Conservation (phyloP, 371 early-diverging fungal species). For the Apophysomyces trapeziformis region DNA sequence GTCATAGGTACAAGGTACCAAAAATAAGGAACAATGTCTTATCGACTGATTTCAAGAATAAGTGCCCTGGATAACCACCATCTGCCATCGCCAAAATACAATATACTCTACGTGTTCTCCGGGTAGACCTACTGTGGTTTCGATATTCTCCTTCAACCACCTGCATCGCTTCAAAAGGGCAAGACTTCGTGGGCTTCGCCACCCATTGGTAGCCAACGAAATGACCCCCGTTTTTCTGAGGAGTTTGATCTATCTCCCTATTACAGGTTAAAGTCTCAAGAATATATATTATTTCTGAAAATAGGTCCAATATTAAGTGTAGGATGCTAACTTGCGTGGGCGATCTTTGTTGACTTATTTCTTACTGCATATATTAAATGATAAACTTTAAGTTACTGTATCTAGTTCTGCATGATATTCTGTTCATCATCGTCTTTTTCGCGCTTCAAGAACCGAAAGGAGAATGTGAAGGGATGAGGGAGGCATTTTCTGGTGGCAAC, state of each 20-base stretch:
- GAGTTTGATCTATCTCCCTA: not conserved
- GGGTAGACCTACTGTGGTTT: not conserved
- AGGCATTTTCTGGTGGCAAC: conserved; percentile 2
- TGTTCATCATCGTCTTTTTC: not conserved
- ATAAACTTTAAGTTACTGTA: conserved; percentile 1
- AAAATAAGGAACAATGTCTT: not conserved
- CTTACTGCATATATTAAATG: conserved; percentile 6
- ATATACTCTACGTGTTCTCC: not conserved
- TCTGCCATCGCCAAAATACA: not conserved
- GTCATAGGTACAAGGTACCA: not conserved
- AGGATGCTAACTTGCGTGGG: not conserved
- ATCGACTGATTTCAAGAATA: not conserved
- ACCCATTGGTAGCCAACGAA: not conserved
- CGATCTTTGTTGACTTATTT: not conserved
- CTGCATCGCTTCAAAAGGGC: not conserved
- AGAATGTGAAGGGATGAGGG: conserved; percentile 6
- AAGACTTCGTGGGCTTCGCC: not conserved
- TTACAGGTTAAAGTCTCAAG: not conserved
- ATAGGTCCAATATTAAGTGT: not conserved
- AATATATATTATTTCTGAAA: not conserved
- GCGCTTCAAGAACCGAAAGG: not conserved
- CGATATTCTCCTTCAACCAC: not conserved
- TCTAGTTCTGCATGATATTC: not conserved
- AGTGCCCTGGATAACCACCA: not conserved
- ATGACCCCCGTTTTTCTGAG: not conserved